Base-by-base conservation (phyloP, 495 filamentous ascomycete species). In the Elasticomyces elasticus region DNA sequence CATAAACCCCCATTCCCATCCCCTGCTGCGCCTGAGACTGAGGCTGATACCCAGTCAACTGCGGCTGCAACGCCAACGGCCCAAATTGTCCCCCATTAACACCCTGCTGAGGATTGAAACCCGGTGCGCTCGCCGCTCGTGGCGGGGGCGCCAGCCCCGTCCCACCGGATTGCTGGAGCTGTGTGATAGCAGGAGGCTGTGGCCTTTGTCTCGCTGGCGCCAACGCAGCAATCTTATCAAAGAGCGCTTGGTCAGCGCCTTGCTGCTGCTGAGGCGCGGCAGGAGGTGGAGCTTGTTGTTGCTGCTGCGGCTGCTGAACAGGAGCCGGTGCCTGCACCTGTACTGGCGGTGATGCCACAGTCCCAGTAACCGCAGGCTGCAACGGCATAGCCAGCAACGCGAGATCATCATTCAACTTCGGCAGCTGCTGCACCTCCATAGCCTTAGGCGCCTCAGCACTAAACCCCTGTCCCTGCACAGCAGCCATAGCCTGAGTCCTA, bases 91-190 rank as follows among this genome's bases (percentile, higher is more conserved):
- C 35, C 4, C 35, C 35, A 40, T n/a, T n/a, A n/a, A n/a, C n/a
- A n/a, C 35, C 19, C 46, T 81, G 81, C 59, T 86, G 86, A 37
- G 72, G 67, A 49, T 81, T 81, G 30, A 88, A 85, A 65, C 91
- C 87, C 22, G 92, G 92, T 10, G 91, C 94, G 17, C 91, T 96
- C 5, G 92, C 74, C 1, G 92, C 86, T 46, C 92, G 78, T 43
- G 79, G 79, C 27, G 90, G 90, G 22, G 89, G 88, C 25, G 89
- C 83, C 54, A 88, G 79, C 52, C 89, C 72, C 12, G 83, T 79
- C 54, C 79, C 78, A 30, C 58, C 67, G 40, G 76, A 76, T 55
- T 76, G 73, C 49, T 69, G 72, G 35, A 40, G 4, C 35, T 40
- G 35, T 57, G 80, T 15, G 42, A 27, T 84, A 51, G 82, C 85